Evolutionary conservation across 2,329 filamentous ascomycete species (phyloP).

Genomic region (Pseudodiploospora longispora): DNA sequence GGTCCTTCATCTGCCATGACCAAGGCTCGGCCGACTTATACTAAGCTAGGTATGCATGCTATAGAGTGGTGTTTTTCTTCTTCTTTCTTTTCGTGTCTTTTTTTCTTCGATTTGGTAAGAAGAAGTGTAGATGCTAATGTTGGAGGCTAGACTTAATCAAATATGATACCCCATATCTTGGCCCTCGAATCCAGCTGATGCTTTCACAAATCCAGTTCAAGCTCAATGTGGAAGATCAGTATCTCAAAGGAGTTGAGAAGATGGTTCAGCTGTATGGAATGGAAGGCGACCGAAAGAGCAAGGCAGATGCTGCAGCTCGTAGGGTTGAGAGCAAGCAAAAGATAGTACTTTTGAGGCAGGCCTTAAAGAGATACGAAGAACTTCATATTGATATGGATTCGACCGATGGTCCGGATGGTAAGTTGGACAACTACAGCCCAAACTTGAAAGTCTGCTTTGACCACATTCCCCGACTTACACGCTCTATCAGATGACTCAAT

Average conservation of each 20-base stretch:
- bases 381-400: slow-evolving; percentile 88
- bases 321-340: slow-evolving; percentile 96
- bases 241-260: slow-evolving; percentile 97
- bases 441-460: too few relatives aligned
- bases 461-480: slow-evolving; percentile 7
- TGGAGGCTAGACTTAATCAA: slow-evolving; percentile 76
- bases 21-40: slow-evolving; percentile 80
- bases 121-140: neutral
- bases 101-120: too few relatives aligned
- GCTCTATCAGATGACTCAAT: slow-evolving; percentile 75
- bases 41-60: slow-evolving; percentile 71
- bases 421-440: slow-evolving; percentile 18
- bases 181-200: slow-evolving; percentile 98
- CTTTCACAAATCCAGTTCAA: slow-evolving; percentile 98
- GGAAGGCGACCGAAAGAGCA: slow-evolving; percentile 94
- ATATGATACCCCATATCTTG: slow-evolving; percentile 92
- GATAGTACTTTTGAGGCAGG: slow-evolving; percentile 90
- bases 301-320: slow-evolving; percentile 80
- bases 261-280: slow-evolving; percentile 98
- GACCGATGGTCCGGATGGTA: slow-evolving; percentile 73
- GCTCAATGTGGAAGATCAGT: slow-evolving; percentile 96
- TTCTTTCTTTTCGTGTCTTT: neutral
- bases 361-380: slow-evolving; percentile 93
- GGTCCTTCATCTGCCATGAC: slow-evolving; percentile 60
- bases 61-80: neutral